Base-by-base conservation (phyloP, 2,329 filamentous ascomycete species). In the Aspergillus versicolor region DNA sequence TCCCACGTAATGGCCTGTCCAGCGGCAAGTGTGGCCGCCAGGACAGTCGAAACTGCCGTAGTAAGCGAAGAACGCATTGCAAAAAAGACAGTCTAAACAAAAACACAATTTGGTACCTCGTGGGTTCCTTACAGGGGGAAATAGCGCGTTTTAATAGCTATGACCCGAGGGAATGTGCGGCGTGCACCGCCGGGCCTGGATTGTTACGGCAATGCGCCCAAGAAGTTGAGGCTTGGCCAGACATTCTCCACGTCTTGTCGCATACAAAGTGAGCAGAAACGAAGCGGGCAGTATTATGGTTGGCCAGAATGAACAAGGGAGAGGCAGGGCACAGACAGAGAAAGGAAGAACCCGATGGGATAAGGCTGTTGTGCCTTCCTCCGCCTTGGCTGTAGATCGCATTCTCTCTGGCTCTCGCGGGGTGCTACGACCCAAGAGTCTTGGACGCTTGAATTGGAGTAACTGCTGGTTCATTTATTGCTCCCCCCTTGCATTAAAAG, bases 1-100 rank as follows among this genome's bases (percentile, higher is more conserved):
- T 61, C 57, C 59, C 59, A 61, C 15, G 54, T 54, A 5, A 44
- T 37, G 7, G 17, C 51, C 22, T 57, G 57, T 11, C 49, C 48
- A 6, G 46, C n/a, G 13, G 43, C 43, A 0, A 52, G 38, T 7
- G 47, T 17, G 2, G 43, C 49, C 12, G 37, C 32, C 3, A 56
- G 21, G 32, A 24, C 24, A 24, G 27, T 22, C 15, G 41, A 19
- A 3, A 21, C n/a, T 1, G 37, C 8, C 22, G 49, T 7, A 32
- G 5, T 11, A 15, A 43, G 44, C 27, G 37, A 42, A 11, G 37
- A 42, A 11, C 43, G 54, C 54, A 57, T 57, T 27, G 43, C 27
- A 11, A 30, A 11, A 30, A 30, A 30, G 27, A 30, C 27, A 30
- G 27, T 11, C 27, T 11, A 9, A 30, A 9, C 27, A 30, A 9